Base-by-base conservation (phyloP, 805 yeast genomes). In the Starmerella apicola region DNA sequence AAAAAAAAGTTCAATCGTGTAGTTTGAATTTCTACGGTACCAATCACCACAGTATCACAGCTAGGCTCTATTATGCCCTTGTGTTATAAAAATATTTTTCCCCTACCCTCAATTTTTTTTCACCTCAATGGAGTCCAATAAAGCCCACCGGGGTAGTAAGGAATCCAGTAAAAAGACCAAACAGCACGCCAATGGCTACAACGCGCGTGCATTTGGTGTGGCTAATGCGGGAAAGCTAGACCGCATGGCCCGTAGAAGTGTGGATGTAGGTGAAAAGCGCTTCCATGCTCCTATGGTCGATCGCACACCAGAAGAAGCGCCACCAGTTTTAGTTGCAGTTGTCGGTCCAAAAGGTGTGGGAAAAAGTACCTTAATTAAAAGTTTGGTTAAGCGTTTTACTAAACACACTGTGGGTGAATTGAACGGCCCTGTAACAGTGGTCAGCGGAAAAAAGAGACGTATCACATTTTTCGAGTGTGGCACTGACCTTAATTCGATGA, bases 291-390 rank as follows among this genome's bases (percentile, higher is more conserved):
- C 98, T 13, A 86, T 91, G 96, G 80, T 91, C 37, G 94, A 91
- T 58, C 70, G 97, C 51, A 85, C 96, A 0, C 96, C 97, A 0
- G 97, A 88, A 42, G 95, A 88, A 55, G 95, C 97, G 3, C 96
- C 96, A 17, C 99, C 99, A 31, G 79, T 91, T 18, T 77, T 91
- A 41, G 84, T 91, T 19, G 95, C 95, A 0, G 94, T 91, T 6
- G 95, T 91, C 10, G 99, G 99, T 0, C 99, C 99, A 10, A 94
- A 95, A 8, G 99, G 99, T 13, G 91, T 97, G 0, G 99, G 99
- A 49, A 91, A 91, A 57, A 76, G 96, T 13, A 88, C 97, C 0
- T 67, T 91, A 54, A 83, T 91, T 54, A 79, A 84, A 58, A 84
- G 96, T 5, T 65, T 91, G 40, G 84, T 91, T 5, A 72, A 88